These are phyloP conservation scores for Diophrys sp. DNA, from an alignment of 73 alveolate genomes.

Conservation along the genomic window DNA sequence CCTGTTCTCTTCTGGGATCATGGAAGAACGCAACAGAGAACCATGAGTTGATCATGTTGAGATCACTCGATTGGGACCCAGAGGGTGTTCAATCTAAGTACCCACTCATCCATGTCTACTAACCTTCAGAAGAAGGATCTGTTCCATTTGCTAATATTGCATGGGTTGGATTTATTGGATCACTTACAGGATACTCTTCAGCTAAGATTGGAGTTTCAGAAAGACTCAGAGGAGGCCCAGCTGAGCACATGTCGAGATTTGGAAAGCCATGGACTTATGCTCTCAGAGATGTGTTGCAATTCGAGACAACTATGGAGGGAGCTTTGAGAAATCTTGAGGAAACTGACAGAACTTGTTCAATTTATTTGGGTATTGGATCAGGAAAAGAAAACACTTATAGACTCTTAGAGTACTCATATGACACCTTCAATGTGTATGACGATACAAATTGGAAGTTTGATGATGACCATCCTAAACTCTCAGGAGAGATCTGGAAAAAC, in stretches of 20 bases:
- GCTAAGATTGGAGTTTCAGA: neutral
- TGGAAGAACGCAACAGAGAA: conserved; percentile 21
- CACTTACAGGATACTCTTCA: conserved; percentile 20
- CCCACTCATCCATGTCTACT: conserved; percentile 20
- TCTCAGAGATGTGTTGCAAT: conserved; percentile 25
- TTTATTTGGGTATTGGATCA: conserved; percentile 2
- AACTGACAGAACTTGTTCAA: conserved; percentile 1
- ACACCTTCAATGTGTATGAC: neutral
- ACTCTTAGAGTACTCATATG: neutral
- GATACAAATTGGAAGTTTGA: neutral
- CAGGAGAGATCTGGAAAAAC: neutral
- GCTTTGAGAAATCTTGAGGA: neutral
- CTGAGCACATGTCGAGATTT: neutral
- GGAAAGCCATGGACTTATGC: conserved; percentile 32
- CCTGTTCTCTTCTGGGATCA: conserved; percentile 23
- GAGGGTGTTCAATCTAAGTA: conserved; percentile 10
- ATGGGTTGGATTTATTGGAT: conserved; percentile 25
- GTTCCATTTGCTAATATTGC: conserved; percentile 23
- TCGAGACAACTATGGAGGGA: conserved; percentile 5
- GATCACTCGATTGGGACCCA: conserved; percentile 36
- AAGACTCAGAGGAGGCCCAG: neutral
- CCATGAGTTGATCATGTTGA: neutral
- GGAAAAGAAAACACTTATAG: conserved; percentile 13
- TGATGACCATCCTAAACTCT: neutral
- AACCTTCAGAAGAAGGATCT: conserved; percentile 27